phyloP scores from a whole-genome alignment of 805 yeast species.

The Myxozyma mucilagina region DNA sequence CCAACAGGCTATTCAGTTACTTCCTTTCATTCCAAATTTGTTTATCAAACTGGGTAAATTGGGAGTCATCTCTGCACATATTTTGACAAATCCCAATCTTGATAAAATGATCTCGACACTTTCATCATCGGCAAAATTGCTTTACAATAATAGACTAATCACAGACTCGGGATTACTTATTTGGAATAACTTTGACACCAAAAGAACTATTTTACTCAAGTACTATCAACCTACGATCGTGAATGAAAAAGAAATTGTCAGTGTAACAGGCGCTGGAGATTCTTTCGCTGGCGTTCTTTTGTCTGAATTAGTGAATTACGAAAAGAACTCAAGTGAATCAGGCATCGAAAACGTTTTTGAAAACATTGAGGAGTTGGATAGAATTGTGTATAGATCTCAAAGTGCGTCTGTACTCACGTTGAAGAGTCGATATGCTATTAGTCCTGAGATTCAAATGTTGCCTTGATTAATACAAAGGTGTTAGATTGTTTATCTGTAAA shows the following conservation, averaged over 20 bases:
- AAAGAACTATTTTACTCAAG: not conserved
- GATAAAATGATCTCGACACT: not conserved
- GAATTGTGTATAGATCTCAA: slow-evolving; percentile 22
- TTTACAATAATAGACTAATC: not conserved
- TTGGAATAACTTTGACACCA: slow-evolving; percentile 25
- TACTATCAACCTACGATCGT: slow-evolving; percentile 7
- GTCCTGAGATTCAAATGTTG: slow-evolving; percentile 16
- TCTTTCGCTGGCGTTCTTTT: slow-evolving; percentile 67
- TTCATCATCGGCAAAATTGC: not conserved
- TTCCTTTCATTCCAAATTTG: slow-evolving; percentile 71
- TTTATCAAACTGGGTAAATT: slow-evolving; percentile 65
- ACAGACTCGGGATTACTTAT: slow-evolving; percentile 27
- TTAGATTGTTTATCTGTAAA: not conserved
- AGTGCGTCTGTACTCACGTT: slow-evolving; percentile 28
- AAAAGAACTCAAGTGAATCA: slow-evolving; percentile 22
- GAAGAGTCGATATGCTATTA: slow-evolving; percentile 22
- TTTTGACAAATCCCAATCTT: slow-evolving; percentile 20
- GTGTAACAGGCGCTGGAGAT: slow-evolving; percentile 91
- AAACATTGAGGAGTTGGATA: slow-evolving; percentile 1
- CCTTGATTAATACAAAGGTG: not conserved
- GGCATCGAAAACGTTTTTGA: slow-evolving; percentile 27
- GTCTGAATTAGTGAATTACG: slow-evolving; percentile 41
- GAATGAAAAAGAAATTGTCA: slow-evolving; percentile 43
- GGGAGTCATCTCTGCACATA: slow-evolving; percentile 56
- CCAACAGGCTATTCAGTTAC: slow-evolving; percentile 70